phyloP scores from a whole-genome alignment of 805 yeast species.

The Lachancea waltii region DNA sequence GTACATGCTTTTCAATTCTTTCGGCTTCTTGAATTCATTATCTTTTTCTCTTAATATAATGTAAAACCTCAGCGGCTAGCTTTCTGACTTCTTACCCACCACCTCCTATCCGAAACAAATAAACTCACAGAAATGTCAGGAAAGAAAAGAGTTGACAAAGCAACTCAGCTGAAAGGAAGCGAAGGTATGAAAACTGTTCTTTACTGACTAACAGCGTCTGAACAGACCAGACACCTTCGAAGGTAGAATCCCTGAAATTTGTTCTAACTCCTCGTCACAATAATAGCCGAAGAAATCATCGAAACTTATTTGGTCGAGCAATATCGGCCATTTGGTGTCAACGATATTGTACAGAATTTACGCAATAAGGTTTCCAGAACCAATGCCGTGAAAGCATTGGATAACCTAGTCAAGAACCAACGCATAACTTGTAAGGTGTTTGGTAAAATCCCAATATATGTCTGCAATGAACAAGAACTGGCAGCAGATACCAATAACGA shows the following conservation, averaged over 20 bases:
- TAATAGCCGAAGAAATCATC: constrained; percentile 31
- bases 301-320: constrained; percentile 37
- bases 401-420: constrained; percentile 30
- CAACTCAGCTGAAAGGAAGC: constrained; percentile 17
- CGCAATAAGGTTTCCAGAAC: constrained; percentile 37
- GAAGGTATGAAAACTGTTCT: constrained; percentile 12
- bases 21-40: no score
- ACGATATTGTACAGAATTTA: constrained; percentile 41
- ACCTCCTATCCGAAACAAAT: neutral
- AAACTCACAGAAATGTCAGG: no score
- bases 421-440: constrained; percentile 36
- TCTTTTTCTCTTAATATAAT: neutral
- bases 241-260: neutral
- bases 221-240: no score
- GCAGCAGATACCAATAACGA: constrained; percentile 9
- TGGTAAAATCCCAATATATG: constrained; percentile 41
- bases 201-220: constrained; percentile 7
- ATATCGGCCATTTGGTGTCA: constrained; percentile 43
- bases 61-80: constrained; percentile 8
- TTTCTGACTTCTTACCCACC: neutral
- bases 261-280: neutral
- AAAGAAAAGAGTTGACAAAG: constrained; percentile 11
- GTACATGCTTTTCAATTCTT: no score
- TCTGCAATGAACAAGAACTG: constrained; percentile 34
- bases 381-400: constrained; percentile 33